Evolutionary conservation across 2,329 filamentous ascomycete genomes (phyloP).

Genomic region (Apiospora rasikravindrae): DNA sequence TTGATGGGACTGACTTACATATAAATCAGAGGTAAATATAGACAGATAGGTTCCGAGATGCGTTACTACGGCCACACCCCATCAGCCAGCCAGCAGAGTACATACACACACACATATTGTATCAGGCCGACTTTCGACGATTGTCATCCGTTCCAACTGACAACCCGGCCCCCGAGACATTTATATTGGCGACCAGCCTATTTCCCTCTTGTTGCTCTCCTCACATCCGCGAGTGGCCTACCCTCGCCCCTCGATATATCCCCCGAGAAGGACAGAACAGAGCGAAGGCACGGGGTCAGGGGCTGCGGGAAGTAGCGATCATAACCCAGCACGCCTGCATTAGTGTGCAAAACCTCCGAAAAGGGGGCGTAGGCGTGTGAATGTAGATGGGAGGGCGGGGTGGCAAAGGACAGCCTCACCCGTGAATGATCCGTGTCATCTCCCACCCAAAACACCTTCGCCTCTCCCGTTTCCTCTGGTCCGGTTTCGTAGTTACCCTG

Average conservation of each 20-base stretch:
- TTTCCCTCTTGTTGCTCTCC: not conserved
- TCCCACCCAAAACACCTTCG: not conserved
- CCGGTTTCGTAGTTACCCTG: not conserved
- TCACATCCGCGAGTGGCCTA: not conserved
- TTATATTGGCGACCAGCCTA: not conserved
- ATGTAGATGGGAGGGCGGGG: not conserved
- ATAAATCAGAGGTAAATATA: not conserved
- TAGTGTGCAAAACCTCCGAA: conserved; percentile 14
- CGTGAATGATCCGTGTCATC: not conserved
- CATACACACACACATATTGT: not conserved
- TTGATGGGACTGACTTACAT: not conserved
- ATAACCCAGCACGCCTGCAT: conserved; percentile 10
- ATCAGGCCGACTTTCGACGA: not conserved
- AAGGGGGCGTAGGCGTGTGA: not conserved
- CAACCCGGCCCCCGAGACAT: conserved; percentile 9
- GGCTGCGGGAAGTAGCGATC: conserved; percentile 2
- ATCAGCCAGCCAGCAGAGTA: not conserved
- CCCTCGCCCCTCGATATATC: not conserved
- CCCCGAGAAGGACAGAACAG: not conserved
- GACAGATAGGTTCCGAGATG: not conserved
- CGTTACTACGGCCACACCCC: not conserved
- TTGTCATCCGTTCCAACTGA: not conserved
- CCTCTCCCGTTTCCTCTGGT: not conserved
- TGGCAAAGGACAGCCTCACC: not conserved
- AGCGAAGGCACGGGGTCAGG: not conserved